These are phyloP conservation scores for Macrolepiota albuminosa DNA, from an alignment of 768 basidiomycete genomes.

Conservation along the genomic window DNA sequence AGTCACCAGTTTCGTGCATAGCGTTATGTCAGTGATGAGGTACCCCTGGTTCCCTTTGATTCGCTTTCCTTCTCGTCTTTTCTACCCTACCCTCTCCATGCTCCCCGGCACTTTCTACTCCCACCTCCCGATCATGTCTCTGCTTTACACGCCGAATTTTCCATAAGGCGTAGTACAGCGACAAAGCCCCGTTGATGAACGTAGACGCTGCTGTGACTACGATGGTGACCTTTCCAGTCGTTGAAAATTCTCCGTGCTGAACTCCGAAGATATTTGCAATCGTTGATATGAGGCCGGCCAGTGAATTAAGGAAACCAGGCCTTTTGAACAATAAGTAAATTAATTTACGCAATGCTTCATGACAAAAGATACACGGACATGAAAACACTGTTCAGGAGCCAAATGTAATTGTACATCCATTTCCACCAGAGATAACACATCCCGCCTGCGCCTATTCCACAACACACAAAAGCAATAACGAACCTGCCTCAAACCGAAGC, in stretches of 20 bases:
- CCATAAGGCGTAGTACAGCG: constrained; percentile 40
- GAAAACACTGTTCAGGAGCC: constrained; percentile 54
- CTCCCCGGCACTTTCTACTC: constrained; percentile 35
- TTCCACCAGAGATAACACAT: constrained; percentile 60
- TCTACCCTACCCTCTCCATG: constrained; percentile 38
- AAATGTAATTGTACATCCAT: constrained; percentile 56
- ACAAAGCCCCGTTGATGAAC: constrained; percentile 36
- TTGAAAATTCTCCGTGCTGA: constrained; percentile 41
- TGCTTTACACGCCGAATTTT: constrained; percentile 36
- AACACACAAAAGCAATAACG: constrained; percentile 51
- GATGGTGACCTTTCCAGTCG: constrained; percentile 39
- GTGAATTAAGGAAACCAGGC: constrained; percentile 52
- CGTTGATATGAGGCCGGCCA: constrained; percentile 53
- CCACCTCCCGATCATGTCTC: constrained; percentile 37
- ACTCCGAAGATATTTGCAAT: constrained; percentile 45
- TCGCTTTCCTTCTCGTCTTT: constrained; percentile 15
- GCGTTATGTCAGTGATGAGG: background rate
- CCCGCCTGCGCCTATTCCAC: constrained; percentile 45
- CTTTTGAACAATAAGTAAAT: constrained; percentile 22
- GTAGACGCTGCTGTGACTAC: constrained; percentile 39
- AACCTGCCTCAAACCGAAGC: constrained; percentile 29
- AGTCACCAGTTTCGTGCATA: background rate
- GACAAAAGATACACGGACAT: constrained; percentile 30
- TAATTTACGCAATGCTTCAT: background rate
- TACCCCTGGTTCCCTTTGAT: background rate